Base-by-base conservation (phyloP, 1,284 basidiomycete species). In the Puccinia horiana region DNA sequence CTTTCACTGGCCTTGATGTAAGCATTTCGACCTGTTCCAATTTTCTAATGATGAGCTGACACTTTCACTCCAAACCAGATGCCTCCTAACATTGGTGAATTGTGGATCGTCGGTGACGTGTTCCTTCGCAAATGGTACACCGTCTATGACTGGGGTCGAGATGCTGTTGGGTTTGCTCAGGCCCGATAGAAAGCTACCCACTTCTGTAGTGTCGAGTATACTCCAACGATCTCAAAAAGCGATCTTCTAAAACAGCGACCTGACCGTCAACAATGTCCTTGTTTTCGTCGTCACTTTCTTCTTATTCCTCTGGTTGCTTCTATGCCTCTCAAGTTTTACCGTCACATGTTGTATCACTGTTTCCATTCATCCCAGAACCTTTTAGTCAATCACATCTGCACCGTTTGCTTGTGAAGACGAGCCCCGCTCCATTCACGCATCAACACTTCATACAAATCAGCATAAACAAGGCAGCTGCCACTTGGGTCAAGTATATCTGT, bases 51-150 rank as follows among this genome's bases (percentile, higher is more conserved):
- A 32, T 29, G 47, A 83, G 11, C 49, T 16, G 16, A 26, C 20
- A 23, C 65, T 40, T 44, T 52, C 58, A 40, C 40, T 20, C 12
- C 23, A 12, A 49, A 37, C 6, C 14, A 78, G 58, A 74, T 98
- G 87, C 94, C 95, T 85, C 87, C 95, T 58, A 94, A 95, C 12
- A 91, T 93, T 84, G 93, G 93, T 81, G 89, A 92, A 54, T 89
- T 99, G 84, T 98, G 95, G 94, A 97, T 99, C 86, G 90, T 98
- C 85, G 96, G 95, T 92, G 88, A 87, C 87, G 90, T 89, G 85
- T 90, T 93, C 86, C 89, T 94, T 82, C 92, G 94, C 79, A 93
- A 93, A 11, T 88, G 86, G 92, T 96, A 92, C 90, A 96, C 95
- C 32, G 93, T 98, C 37, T 98, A 98, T 87, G 95, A 99, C 87